Conservation (phyloP, 331 rosid species). For the Rosa hybrid region DNA sequence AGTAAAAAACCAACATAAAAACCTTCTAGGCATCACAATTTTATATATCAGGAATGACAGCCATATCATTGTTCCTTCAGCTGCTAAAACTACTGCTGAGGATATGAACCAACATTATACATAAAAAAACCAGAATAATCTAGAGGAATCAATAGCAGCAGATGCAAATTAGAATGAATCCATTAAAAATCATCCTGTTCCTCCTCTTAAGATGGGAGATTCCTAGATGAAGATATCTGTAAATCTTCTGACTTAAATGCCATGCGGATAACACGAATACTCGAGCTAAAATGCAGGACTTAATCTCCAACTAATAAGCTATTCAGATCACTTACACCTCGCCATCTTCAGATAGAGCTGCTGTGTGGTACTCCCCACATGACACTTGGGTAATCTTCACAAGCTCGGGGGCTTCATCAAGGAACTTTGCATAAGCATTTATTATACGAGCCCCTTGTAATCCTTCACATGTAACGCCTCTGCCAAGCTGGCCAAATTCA, state of each 20-base stretch:
- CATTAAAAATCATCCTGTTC: constrained; percentile 45
- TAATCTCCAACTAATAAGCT: constrained; percentile 63
- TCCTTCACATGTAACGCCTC: constrained; percentile 93
- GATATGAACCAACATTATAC: background rate
- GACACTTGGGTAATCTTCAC: constrained; percentile 91
- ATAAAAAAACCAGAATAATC: background rate
- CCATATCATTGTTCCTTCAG: background rate
- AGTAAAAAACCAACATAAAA: background rate
- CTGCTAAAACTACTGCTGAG: background rate
- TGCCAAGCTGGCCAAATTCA: constrained; percentile 97
- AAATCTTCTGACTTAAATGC: constrained; percentile 39
- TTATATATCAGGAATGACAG: background rate
- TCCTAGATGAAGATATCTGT: constrained; percentile 38
- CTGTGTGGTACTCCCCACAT: constrained; percentile 97
- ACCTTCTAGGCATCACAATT: background rate
- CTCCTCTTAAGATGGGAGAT: constrained; percentile 47
- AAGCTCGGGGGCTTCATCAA: constrained; percentile 92
- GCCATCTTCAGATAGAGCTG: constrained; percentile 86
- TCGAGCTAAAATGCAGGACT: constrained; percentile 53
- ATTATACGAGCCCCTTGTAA: constrained; percentile 78
- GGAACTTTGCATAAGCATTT: constrained; percentile 84
- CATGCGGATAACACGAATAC: constrained; percentile 67
- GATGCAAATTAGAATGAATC: constrained; percentile 56
- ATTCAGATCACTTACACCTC: constrained; percentile 95
- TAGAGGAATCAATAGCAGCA: background rate